Conservation (phyloP, 192 early-diverging fungal genomes). For the Coemansia guatemalensis region DNA sequence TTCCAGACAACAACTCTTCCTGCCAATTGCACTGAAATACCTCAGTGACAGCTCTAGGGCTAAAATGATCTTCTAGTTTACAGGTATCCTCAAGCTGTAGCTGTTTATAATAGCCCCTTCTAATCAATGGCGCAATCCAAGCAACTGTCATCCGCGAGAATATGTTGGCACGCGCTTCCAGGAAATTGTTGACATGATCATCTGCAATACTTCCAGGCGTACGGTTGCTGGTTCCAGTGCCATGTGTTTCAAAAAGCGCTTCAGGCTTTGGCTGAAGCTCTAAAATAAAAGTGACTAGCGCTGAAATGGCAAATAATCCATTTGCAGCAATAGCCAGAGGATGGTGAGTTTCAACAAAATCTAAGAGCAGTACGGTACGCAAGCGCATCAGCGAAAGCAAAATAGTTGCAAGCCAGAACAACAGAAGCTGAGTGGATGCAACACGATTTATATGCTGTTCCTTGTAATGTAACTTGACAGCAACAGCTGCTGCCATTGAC, state of each 20-base stretch:
- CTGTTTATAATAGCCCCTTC: constrained; percentile 71
- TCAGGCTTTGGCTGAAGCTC: constrained; percentile 42
- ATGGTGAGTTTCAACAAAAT: constrained; percentile 1
- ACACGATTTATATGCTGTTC: constrained; percentile 20
- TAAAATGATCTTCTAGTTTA: constrained; percentile 65
- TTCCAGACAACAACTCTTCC: constrained; percentile 59
- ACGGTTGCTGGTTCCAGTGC: constrained; percentile 20
- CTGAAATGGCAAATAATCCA: constrained; percentile 18
- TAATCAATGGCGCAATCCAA: constrained; percentile 90
- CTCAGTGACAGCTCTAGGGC: constrained; percentile 63
- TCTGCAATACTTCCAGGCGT: not conserved
- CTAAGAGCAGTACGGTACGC: constrained; percentile 25
- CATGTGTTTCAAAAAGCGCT: constrained; percentile 20
- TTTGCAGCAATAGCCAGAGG: constrained; percentile 12
- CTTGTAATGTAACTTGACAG: constrained; percentile 10
- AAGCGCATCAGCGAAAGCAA: constrained; percentile 32
- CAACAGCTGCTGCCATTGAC: constrained; percentile 25
- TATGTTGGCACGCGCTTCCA: constrained; percentile 82
- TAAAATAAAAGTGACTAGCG: constrained; percentile 27
- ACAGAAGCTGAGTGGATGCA: constrained; percentile 38
- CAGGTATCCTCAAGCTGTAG: constrained; percentile 80
- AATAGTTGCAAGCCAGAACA: constrained; percentile 47
- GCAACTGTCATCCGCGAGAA: constrained; percentile 80
- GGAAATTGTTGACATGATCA: constrained; percentile 25
- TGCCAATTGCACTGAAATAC: constrained; percentile 78